Evolutionary conservation across 2,329 filamentous ascomycete genomes (phyloP).

Genomic region (Botrytis aclada): DNA sequence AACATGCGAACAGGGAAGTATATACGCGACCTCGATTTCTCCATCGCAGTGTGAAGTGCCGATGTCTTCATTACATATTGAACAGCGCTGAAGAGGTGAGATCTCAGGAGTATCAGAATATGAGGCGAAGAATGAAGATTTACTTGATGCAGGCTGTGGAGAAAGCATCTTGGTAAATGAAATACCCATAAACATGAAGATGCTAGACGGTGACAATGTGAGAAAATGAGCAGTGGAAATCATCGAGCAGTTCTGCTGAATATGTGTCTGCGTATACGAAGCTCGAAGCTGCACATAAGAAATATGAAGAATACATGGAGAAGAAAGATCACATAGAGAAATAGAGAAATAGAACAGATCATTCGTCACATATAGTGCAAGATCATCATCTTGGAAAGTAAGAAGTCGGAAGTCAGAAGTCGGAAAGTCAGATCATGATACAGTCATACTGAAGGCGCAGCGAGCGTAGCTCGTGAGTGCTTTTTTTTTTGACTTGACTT

Average conservation of each 20-base stretch:
- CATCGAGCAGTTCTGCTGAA: background rate
- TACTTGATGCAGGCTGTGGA: background rate
- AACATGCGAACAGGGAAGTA: constrained; percentile 32
- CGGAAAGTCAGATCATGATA: background rate
- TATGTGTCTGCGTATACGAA: background rate
- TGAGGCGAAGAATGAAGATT: background rate
- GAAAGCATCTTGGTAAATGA: background rate
- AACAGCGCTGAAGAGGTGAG: constrained; percentile 20
- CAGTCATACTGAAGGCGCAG: background rate
- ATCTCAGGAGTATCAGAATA: background rate
- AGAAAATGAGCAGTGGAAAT: background rate
- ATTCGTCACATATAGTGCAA: background rate
- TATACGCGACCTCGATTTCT: constrained; percentile 23
- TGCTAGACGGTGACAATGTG: background rate
- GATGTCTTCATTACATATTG: constrained; percentile 28
- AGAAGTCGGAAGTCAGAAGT: background rate
- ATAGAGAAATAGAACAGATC: background rate
- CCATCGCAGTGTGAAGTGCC: constrained; percentile 19
- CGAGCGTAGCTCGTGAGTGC: background rate
- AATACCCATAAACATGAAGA: background rate
- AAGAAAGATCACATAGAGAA: background rate
- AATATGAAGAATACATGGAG: background rate
- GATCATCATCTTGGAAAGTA: background rate
- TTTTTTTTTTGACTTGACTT: background rate
- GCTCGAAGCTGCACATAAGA: background rate